Base-by-base conservation (phyloP, 768 basidiomycete species). In the Lactarius evosmus region DNA sequence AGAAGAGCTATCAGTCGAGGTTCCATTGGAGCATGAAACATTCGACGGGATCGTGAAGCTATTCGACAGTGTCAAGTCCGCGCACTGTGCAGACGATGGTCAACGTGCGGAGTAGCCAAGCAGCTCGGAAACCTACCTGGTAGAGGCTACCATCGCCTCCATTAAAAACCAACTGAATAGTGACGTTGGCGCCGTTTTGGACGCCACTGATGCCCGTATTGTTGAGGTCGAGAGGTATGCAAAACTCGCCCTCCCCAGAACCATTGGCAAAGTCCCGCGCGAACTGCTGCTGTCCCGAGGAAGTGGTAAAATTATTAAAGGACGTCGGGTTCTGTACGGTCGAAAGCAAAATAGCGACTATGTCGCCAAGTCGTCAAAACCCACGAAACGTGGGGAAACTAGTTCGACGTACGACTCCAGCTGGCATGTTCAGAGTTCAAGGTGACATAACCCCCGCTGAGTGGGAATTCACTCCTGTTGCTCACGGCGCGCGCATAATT, bases 91-190 rank as follows among this genome's bases (percentile, higher is more conserved):
- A 38, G 14, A 33, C 25, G 5, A n/a, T 22, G 19, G 9, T 49
- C 40, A 32, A 25, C 29, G 25, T 8, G 41, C 2, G 7, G 8
- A 14, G 54, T 50, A n/a, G 2, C 29, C 29, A 30, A 16, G 22
- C 4, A 7, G 7, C 16, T 49, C 36, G 29, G 54, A 30, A 19
- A 70, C 74, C 49, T 69, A 83, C 89, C 79, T 93, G 89, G 75
- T 80, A 92, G 8, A 95, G 79, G 32, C 71, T 53, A 25, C 85
- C 86, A 70, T 94, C 91, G 38, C 89, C 90, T 44, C 89, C 89
- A 67, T 84, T 74, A 71, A 75, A 93, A 32, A 83, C 67, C 27
- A 91, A 69, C 74, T 89, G 85, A 54, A 94, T 76, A 1, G 93
- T 93, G 41, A 90, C 86, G 66, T 91, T 87, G 22, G 83, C 79